phyloP scores from a whole-genome alignment of 75 land plant species.

The Sequoia sempervirens region DNA sequence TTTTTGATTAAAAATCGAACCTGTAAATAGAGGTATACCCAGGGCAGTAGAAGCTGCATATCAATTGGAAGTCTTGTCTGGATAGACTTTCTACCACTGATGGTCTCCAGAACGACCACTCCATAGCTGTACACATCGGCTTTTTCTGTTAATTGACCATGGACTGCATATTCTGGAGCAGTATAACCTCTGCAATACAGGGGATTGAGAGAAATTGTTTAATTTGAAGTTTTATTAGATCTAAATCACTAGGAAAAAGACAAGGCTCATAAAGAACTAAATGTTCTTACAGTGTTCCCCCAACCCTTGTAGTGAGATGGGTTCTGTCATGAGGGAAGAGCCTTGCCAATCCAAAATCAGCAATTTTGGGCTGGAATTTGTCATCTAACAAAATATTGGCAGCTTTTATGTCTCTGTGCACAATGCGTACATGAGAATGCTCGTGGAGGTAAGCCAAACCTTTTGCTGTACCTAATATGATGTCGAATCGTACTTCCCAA shows the following conservation, averaged over 20 bases:
- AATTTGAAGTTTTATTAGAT: background rate
- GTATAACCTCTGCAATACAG: slow-evolving; percentile 5
- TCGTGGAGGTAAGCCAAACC: slow-evolving; percentile 38
- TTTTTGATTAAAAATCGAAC: background rate
- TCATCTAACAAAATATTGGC: slow-evolving; percentile 36
- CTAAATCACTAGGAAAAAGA: background rate
- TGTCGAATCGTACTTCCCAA: slow-evolving; percentile 6
- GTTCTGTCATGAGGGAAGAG: slow-evolving; percentile 33
- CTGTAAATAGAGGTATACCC: background rate
- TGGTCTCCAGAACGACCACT: slow-evolving; percentile 6
- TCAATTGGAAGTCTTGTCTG: background rate
- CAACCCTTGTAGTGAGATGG: slow-evolving; percentile 35
- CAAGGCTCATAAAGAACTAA: background rate
- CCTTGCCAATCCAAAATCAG: slow-evolving; percentile 46
- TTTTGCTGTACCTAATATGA: slow-evolving; percentile 12
- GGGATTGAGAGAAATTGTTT: background rate
- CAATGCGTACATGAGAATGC: slow-evolving; percentile 26
- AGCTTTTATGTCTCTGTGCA: slow-evolving; percentile 38
- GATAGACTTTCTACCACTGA: slow-evolving; percentile 10
- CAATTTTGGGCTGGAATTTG: slow-evolving; percentile 25
- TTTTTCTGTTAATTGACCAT: slow-evolving; percentile 12
- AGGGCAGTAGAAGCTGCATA: background rate
- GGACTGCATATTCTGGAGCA: slow-evolving; percentile 13
- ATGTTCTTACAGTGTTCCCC: slow-evolving; percentile 27
- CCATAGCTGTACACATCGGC: slow-evolving; percentile 14